Conservation (phyloP, 768 basidiomycete species). For the Clitopilus hobsonii region DNA sequence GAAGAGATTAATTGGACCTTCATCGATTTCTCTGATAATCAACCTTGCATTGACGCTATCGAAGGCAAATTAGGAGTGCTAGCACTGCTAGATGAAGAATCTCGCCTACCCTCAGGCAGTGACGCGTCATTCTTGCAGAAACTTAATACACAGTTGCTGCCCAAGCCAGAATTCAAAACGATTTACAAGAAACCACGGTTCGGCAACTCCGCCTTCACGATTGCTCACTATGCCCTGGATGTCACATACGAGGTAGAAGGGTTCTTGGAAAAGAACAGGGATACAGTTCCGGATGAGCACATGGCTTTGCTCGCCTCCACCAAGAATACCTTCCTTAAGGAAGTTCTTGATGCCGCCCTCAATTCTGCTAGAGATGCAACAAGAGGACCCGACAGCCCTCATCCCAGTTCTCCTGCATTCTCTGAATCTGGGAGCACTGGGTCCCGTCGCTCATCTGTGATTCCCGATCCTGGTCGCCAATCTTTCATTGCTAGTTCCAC, state of each 20-base stretch:
- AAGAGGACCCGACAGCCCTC: conserved; percentile 60
- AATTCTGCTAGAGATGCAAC: conserved; percentile 39
- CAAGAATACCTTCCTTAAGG: conserved; percentile 89
- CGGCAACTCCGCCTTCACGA: conserved; percentile 94
- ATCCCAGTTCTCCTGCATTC: conserved; percentile 68
- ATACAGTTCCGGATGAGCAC: conserved; percentile 98
- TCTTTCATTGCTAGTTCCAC: conserved; percentile 56
- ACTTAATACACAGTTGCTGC: conserved; percentile 72
- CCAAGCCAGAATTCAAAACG: conserved; percentile 78
- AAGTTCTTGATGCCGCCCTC: conserved; percentile 89
- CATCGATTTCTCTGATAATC: conserved; percentile 99
- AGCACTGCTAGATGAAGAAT: conserved; percentile 95
- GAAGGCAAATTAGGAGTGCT: conserved; percentile 96
- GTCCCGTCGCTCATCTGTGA: conserved; percentile 78
- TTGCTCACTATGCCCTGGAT: conserved; percentile 96
- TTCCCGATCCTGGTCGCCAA: conserved; percentile 82
- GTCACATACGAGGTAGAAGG: conserved; percentile 99
- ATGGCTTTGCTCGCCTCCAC: conserved; percentile 83
- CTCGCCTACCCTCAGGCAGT: conserved; percentile 89
- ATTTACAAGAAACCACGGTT: conserved; percentile 99
- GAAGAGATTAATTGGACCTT: conserved; percentile 99
- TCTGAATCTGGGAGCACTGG: conserved; percentile 76
- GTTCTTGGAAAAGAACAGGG: conserved; percentile 97
- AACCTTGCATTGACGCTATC: conserved; percentile 97
- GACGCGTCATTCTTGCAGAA: conserved; percentile 93